These are phyloP conservation scores for Fusarium sp. DNA, from an alignment of 2,329 filamentous ascomycete genomes.

Conservation along the genomic window DNA sequence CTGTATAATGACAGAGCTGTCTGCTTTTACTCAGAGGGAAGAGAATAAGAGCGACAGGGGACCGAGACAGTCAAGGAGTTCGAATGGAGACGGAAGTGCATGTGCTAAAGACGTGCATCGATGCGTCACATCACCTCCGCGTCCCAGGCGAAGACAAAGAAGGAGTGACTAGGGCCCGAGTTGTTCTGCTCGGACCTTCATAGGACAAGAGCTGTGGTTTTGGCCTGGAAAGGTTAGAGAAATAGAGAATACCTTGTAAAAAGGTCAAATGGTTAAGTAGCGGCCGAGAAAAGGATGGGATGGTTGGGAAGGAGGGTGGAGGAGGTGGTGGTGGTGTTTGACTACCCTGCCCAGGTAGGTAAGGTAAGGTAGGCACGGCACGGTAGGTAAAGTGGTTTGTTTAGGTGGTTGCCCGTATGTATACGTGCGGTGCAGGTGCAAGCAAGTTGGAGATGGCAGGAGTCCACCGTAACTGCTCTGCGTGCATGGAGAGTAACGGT, in stretches of 20 bases:
- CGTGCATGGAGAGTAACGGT: conserved; percentile 24
- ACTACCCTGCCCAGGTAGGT: conserved; percentile 1
- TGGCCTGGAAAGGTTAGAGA: conserved; percentile 32
- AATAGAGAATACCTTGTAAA: conserved; percentile 28
- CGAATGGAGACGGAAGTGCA: conserved; percentile 24
- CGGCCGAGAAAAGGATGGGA: conserved; percentile 36
- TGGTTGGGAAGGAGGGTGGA: conserved; percentile 20
- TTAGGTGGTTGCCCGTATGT: conserved; percentile 18
- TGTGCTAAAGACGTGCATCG: conserved; percentile 38
- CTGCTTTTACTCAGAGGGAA: conserved; percentile 27
- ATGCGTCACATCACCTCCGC: conserved; percentile 39
- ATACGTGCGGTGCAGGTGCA: not conserved
- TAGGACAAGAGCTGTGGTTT: conserved; percentile 23
- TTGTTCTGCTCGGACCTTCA: conserved; percentile 19
- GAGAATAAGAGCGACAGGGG: conserved; percentile 38
- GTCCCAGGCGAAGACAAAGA: conserved; percentile 34
- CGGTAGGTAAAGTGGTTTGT: conserved; percentile 26
- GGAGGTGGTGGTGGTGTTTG: conserved; percentile 36
- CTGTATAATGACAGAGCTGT: conserved; percentile 19
- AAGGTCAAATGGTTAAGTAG: conserved; percentile 27
- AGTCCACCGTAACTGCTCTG: conserved; percentile 29
- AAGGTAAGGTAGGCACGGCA: conserved; percentile 9
- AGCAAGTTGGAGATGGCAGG: conserved; percentile 24
- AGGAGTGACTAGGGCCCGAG: conserved; percentile 22
- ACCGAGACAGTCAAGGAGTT: conserved; percentile 27